A percentile compares a stretch with the other conserved stretches of the same genome.
Conservation (phyloP, 1,284 basidiomycete genomes). For the Sphagnurus paluster region DNA sequence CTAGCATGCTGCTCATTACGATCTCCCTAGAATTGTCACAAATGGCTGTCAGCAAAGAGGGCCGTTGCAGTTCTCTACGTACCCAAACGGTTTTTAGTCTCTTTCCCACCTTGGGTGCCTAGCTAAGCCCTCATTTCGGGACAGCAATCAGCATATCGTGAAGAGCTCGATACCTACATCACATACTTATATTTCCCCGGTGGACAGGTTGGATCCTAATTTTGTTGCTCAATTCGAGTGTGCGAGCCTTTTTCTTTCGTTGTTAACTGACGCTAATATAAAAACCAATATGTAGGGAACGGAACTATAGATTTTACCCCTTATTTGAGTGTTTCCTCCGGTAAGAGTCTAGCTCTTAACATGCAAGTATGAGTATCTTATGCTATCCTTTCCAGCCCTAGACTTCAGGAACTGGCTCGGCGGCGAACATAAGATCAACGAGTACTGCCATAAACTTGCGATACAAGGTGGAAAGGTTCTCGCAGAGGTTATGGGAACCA, state of each 20-base stretch:
- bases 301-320: conserved; percentile 64
- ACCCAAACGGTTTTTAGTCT: conserved; percentile 56
- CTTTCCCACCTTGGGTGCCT: background rate
- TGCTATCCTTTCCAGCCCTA: conserved; percentile 59
- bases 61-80: conserved; percentile 77
- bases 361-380: background rate
- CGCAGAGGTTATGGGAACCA: conserved; percentile 65
- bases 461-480: conserved; percentile 68
- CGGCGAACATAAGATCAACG: conserved; percentile 78
- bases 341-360: conserved; percentile 31
- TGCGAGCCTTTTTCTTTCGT: conserved; percentile 27
- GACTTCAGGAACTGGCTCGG: conserved; percentile 82
- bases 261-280: background rate
- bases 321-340: conserved; percentile 53
- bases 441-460: conserved; percentile 77
- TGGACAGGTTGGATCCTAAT: conserved; percentile 35
- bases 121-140: background rate
- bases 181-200: conserved; percentile 50
- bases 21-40: conserved; percentile 70
- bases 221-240: conserved; percentile 66
- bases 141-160: conserved; percentile 78
- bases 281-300: conserved; percentile 52
- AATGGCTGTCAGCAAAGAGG: conserved; percentile 81
- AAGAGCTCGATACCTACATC: conserved; percentile 78
- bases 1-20: background rate